These are phyloP conservation scores for Musa acuminata DNA, from an alignment of 176 grass and related monocot genomes.

Conservation along the genomic window DNA sequence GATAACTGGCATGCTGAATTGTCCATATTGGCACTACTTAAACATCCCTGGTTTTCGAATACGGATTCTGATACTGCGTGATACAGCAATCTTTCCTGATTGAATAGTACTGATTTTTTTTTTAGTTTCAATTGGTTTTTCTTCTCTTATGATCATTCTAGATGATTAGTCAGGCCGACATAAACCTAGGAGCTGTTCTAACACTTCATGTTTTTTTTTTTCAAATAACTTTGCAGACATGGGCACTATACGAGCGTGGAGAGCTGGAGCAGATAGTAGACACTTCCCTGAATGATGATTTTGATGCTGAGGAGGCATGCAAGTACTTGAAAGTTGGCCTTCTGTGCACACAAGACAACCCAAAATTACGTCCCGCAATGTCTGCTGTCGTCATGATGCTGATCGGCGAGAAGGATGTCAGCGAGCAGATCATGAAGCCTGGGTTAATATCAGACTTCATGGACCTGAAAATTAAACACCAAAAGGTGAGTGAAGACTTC, in stretches of 20 bases:
- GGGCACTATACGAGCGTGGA: conserved; percentile 44
- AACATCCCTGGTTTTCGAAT: too few relatives aligned
- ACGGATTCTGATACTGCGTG: too few relatives aligned
- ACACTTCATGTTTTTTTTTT: too few relatives aligned
- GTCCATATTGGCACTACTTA: too few relatives aligned
- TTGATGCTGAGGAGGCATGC: conserved; percentile 31
- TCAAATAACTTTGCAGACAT: conserved; percentile 32
- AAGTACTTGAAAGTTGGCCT: conserved; percentile 61
- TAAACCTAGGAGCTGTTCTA: too few relatives aligned
- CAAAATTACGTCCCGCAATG: conserved; percentile 67
- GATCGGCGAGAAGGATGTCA: conserved; percentile 25
- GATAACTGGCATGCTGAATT: too few relatives aligned
- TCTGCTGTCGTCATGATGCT: conserved; percentile 47
- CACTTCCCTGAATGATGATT: conserved; percentile 33
- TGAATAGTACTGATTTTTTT: too few relatives aligned
- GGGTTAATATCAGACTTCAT: conserved; percentile 81
- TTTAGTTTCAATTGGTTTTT: too few relatives aligned
- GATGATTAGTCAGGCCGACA: too few relatives aligned
- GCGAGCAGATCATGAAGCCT: conserved; percentile 55
- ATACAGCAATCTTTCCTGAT: too few relatives aligned
- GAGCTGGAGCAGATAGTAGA: conserved; percentile 50
- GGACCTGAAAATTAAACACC: conserved; percentile 50
- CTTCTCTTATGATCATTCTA: too few relatives aligned
- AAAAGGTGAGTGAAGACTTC: conserved; percentile 23
- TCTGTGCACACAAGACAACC: conserved; percentile 62